These are phyloP conservation scores for Platismatia glauca DNA, from an alignment of 495 filamentous ascomycete genomes.

Conservation along the genomic window DNA sequence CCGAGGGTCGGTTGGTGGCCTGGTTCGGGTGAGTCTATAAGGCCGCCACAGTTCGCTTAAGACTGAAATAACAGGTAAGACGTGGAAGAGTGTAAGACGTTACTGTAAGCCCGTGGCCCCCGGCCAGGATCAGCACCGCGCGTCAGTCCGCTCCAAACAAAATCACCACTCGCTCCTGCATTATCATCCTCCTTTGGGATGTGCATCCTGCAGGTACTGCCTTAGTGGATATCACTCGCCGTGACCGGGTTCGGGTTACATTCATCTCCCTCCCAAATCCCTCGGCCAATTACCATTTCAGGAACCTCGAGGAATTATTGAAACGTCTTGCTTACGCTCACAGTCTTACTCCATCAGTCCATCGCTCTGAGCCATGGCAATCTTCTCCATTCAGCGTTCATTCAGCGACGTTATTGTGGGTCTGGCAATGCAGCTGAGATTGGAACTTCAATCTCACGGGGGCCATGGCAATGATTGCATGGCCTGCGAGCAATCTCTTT, in stretches of 20 bases:
- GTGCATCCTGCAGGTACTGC: not conserved
- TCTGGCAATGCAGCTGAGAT: not conserved
- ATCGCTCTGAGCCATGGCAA: not conserved
- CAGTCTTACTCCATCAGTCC: no score
- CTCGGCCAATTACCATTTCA: not conserved
- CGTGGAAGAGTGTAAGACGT: no score
- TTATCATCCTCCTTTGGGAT: not conserved
- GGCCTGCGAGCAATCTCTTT: not conserved
- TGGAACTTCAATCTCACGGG: no score
- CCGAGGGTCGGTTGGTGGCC: no score
- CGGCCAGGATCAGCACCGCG: not conserved
- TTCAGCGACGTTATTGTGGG: not conserved
- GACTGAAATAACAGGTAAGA: no score
- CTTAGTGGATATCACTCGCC: not conserved
- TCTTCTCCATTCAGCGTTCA: not conserved
- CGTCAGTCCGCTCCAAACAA: not conserved
- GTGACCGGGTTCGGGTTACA: no score
- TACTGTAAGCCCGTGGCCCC: no score
- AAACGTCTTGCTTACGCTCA: no score
- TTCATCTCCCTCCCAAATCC: not conserved
- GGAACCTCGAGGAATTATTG: no score
- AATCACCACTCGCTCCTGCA: not conserved
- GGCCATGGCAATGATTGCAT: no score
- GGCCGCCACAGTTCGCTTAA: no score
- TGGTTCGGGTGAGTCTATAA: no score